Base-by-base conservation (phyloP, 345 rosid species). In the Rhodamnia argentea region DNA sequence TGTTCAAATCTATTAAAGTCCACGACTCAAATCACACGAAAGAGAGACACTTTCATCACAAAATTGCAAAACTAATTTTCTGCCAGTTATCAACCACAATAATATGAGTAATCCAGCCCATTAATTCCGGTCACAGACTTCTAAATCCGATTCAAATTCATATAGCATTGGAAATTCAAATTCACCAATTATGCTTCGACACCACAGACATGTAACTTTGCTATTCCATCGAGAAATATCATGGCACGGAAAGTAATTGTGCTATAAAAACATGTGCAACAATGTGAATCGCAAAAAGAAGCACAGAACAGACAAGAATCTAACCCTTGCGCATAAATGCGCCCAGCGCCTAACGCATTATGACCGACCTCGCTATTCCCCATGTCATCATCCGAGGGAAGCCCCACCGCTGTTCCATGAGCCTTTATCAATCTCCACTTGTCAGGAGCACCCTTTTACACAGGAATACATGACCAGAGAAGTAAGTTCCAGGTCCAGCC, bases 301-400 rank as follows among this genome's bases (percentile, higher is more conserved):
- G 10, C 32, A 32, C 22, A 4, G 24, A 52, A 23, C 37, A 62
- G 76, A 44, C 13, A 6, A 70, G 23, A 20, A 32, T 13, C 78
- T 55, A 54, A 93, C 98, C 98, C 99, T 90, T 97, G 99, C 83
- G 98, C 99, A 86, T 58, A 96, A 60, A 97, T 97, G 75, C 99
- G 98, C 54, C 99, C 99, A 85, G 99, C 98, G 42, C 99, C 98
- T n/a, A 97, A 99, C 50, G 99, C 99, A 37, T 97, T 97, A 85
- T 97, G 99, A 85, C 99, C 99, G 44, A 96, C 99, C 90, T 97
- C 99, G 86, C 99, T 97, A 90, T 97, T 97, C 47, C 99, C 99
- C 99, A 96, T 96, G 89, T 97, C 99, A 89, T 97, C 99, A 8
- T 97, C 99, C 6, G 95, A 90, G 15, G 99, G 99, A 60, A 97